Percentiles rank a stretch among this genome's conserved stretches.
Conservation (phyloP, 768 basidiomycete genomes). For the Pleurotus citrinopileatus region DNA sequence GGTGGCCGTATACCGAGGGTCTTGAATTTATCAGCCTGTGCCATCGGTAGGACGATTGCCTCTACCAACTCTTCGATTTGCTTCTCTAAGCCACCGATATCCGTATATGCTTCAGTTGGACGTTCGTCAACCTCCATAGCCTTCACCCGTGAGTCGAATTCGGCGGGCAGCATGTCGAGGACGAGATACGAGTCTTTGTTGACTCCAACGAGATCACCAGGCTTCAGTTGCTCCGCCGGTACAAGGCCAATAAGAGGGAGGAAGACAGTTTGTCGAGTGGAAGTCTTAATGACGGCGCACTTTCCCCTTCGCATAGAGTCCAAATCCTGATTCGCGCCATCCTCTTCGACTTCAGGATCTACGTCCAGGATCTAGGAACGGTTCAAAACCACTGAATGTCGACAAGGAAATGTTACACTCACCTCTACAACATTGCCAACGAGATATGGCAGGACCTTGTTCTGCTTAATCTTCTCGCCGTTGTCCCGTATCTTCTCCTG, state of each 20-base stretch:
- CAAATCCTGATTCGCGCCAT: slow-evolving; percentile 93
- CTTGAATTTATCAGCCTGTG: slow-evolving; percentile 98
- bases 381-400: slow-evolving; percentile 5
- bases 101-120: slow-evolving; percentile 95
- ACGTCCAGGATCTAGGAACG: slow-evolving; percentile 80
- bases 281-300: slow-evolving; percentile 98
- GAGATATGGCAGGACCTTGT: slow-evolving; percentile 96
- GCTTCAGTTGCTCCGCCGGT: slow-evolving; percentile 84
- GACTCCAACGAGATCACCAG: slow-evolving; percentile 94
- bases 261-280: slow-evolving; percentile 97
- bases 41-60: slow-evolving; percentile 98
- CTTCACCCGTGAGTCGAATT: slow-evolving; percentile 97
- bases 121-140: slow-evolving; percentile 99
- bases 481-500: slow-evolving; percentile 99
- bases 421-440: slow-evolving; percentile 98
- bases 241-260: slow-evolving; percentile 97
- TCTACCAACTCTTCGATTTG: slow-evolving; percentile 99
- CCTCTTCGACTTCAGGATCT: slow-evolving; percentile 89
- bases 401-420: slow-evolving; percentile 19
- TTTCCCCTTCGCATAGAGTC: slow-evolving; percentile 97
- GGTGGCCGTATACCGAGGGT: slow-evolving; percentile 96
- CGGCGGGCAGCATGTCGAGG: slow-evolving; percentile 91
- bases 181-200: slow-evolving; percentile 99
- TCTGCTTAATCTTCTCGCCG: slow-evolving; percentile 98
- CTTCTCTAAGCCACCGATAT: slow-evolving; percentile 98